phyloP scores from a whole-genome alignment of 257 asterid genomes.

The Datura wrightii region DNA sequence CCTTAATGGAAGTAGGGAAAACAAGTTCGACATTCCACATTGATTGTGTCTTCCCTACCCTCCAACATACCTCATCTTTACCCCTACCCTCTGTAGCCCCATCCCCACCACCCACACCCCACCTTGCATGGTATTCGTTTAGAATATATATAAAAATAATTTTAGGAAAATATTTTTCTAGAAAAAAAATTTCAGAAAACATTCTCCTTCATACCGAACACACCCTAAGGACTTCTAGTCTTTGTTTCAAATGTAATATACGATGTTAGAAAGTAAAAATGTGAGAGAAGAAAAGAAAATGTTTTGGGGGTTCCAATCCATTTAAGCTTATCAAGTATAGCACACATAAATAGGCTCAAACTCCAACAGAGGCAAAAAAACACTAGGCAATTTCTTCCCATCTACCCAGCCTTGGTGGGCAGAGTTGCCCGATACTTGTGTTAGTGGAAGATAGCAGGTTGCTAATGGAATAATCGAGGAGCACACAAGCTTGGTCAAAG shows the following conservation, averaged over 20 bases:
- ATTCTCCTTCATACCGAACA: too few species aligned
- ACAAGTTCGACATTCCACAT: too few species aligned
- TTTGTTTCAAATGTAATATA: background rate
- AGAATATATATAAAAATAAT: too few species aligned
- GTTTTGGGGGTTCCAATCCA: background rate
- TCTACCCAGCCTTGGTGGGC: background rate
- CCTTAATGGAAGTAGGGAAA: too few species aligned
- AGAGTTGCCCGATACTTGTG: background rate
- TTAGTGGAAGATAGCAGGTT: background rate
- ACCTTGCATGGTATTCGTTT: too few species aligned
- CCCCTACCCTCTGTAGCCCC: too few species aligned
- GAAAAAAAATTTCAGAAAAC: too few species aligned
- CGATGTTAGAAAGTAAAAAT: background rate
- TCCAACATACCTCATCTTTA: too few species aligned
- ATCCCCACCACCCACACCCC: too few species aligned
- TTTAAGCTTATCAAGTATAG: background rate
- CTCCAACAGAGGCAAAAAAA: background rate
- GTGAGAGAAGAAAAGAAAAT: background rate
- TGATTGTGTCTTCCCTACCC: too few species aligned
- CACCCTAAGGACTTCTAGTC: background rate
- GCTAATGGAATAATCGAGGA: background rate
- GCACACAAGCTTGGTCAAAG: background rate
- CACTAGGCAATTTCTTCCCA: background rate
- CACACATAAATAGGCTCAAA: background rate
- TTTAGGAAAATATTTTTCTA: too few species aligned